Conservation (phyloP, 352 stramenopile genomes). For the Globisporangium iwayamae region DNA sequence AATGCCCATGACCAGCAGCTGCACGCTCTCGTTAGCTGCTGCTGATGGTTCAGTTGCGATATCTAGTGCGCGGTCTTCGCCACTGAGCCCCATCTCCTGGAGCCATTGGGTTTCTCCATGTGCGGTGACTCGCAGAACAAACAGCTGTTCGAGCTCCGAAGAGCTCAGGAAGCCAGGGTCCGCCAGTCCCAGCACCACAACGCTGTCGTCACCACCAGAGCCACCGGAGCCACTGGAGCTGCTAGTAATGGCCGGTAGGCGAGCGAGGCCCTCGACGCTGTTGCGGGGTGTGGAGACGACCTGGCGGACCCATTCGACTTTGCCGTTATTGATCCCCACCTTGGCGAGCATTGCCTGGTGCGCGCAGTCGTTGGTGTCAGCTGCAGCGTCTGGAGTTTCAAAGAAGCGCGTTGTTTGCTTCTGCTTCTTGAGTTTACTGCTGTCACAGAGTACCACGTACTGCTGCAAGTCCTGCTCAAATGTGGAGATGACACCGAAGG, state of each 20-base stretch:
- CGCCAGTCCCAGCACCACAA: conserved; percentile 6
- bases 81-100: background rate
- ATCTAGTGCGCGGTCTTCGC: conserved; percentile 3
- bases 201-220: background rate
- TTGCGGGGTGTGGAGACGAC: conserved; percentile 18
- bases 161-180: conserved; percentile 10
- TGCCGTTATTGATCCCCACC: conserved; percentile 7
- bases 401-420: conserved; percentile 3
- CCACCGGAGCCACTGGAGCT: background rate
- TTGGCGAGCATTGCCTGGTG: conserved; percentile 21
- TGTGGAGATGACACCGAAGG: conserved; percentile 21
- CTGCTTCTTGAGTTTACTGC: conserved; percentile 2
- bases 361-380: background rate
- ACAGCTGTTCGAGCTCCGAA: conserved; percentile 11
- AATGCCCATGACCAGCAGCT: conserved; percentile 9
- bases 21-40: background rate
- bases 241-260: background rate
- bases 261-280: conserved; percentile 9
- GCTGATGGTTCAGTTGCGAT: background rate
- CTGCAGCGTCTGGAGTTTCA: background rate
- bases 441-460: conserved; percentile 19
- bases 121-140: background rate
- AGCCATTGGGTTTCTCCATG: conserved; percentile 9
- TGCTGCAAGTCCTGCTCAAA: conserved; percentile 11
- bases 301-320: conserved; percentile 22